Conservation (phyloP, 495 filamentous ascomycete species). For the Aspergillus sparsus region DNA sequence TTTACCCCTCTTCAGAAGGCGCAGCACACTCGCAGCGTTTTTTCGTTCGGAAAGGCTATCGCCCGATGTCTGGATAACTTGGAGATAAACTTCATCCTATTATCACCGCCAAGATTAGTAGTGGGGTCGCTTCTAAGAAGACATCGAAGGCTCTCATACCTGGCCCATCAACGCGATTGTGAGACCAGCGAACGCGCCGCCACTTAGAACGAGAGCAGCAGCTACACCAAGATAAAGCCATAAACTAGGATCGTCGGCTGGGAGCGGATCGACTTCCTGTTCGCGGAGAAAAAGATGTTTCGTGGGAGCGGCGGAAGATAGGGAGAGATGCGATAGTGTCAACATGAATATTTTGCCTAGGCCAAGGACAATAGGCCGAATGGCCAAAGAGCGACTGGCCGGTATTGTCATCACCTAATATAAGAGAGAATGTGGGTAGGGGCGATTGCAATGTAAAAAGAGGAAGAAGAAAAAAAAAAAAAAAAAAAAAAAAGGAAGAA, state of each 20-base stretch:
- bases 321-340: slow-evolving; percentile 44
- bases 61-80: slow-evolving; percentile 86
- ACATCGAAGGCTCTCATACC: slow-evolving; percentile 21
- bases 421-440: neutral
- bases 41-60: slow-evolving; percentile 71
- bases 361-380: slow-evolving; percentile 47
- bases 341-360: slow-evolving; percentile 53
- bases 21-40: slow-evolving; percentile 78
- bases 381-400: slow-evolving; percentile 37
- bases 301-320: slow-evolving; percentile 44
- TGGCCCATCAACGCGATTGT: slow-evolving; percentile 81
- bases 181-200: slow-evolving; percentile 93
- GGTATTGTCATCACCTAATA: slow-evolving; percentile 36
- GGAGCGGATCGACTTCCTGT: slow-evolving; percentile 34
- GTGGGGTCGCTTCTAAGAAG: neutral
- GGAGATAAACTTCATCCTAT: slow-evolving; percentile 94
- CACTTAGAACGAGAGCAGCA: slow-evolving; percentile 74
- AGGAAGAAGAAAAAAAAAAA: slow-evolving; percentile 17
- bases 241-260: slow-evolving; percentile 56
- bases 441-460: neutral
- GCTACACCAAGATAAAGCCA: slow-evolving; percentile 73
- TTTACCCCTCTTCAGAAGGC: slow-evolving; percentile 82
- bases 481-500: slow-evolving; percentile 1
- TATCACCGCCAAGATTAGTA: slow-evolving; percentile 9
- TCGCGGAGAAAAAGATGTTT: slow-evolving; percentile 23